Evolutionary conservation across 2,329 filamentous ascomycete genomes (phyloP), one percentile per base, ranked within the genome.

Genomic region (Phoma herbarum): DNA sequence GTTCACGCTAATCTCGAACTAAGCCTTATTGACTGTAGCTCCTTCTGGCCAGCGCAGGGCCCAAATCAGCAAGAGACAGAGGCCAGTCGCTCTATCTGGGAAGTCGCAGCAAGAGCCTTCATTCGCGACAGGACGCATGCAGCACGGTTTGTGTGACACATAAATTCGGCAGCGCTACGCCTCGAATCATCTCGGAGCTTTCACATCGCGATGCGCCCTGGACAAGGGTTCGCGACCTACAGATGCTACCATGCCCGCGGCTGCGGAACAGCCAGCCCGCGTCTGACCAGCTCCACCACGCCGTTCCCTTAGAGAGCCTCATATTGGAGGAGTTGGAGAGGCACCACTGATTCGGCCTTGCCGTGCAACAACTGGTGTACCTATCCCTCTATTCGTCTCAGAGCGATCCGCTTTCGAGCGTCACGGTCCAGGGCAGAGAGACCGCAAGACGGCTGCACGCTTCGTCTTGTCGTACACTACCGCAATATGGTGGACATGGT

Each of bases 221-320:
- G 61, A 67, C 61, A 65, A 69, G 77, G 76, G 76, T 78, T 68
- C 70, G 68, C 70, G 72, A 72, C 73, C 69, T 72, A 62, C 64
- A 67, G 63, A 72, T 77, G 75, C 74, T 76, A 77, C 77, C 78
- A 78, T 77, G 72, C 63, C 72, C 77, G 77, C 75, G 77, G 77
- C 74, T 75, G 74, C 78, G 77, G 78, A 73, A 72, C 67, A 73
- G 65, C 65, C 76, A 75, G 76, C 74, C 77, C 70, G 72, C 70
- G 77, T 76, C 68, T 72, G 74, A 74, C 68, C 71, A 76, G 69
- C 65, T 72, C 72, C 64, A 64, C 72, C 65, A 57, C 57, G 63
- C 53, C 50, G 66, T 66, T 70, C 71, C 69, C 59, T 65, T 64
- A 47, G 63, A 63, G 64, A 64, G 59, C 58, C 59, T 61, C 63